phyloP scores from a whole-genome alignment of 495 filamentous ascomycete species.

The Aspergillus sparsus region DNA sequence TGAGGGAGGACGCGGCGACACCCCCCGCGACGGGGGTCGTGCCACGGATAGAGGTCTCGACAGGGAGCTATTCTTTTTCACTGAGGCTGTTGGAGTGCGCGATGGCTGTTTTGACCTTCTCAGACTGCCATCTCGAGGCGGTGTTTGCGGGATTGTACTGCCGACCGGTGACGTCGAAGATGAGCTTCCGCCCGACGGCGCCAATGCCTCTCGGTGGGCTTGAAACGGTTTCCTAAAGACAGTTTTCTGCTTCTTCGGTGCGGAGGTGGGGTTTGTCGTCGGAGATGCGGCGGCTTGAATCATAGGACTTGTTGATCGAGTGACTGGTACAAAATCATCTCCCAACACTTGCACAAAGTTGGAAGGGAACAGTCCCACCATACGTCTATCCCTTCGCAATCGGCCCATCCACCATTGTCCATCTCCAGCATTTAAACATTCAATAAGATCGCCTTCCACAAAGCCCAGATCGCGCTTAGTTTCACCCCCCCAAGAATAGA shows the following conservation, averaged over 20 bases:
- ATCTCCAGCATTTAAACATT: slow-evolving; percentile 96
- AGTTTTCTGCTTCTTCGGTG: slow-evolving; percentile 51
- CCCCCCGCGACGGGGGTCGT: slow-evolving; percentile 32
- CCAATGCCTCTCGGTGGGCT: slow-evolving; percentile 53
- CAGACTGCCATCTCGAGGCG: slow-evolving; percentile 43
- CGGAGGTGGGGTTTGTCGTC: slow-evolving; percentile 49
- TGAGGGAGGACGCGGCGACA: slow-evolving; percentile 27
- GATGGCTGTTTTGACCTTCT: slow-evolving; percentile 39
- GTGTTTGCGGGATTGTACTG: slow-evolving; percentile 50
- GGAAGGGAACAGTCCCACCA: slow-evolving; percentile 89
- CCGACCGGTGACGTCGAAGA: slow-evolving; percentile 35
- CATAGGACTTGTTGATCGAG: slow-evolving; percentile 74
- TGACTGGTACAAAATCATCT: slow-evolving; percentile 78
- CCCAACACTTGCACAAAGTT: slow-evolving; percentile 94
- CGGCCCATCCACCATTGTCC: slow-evolving; percentile 98
- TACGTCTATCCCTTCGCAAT: slow-evolving; percentile 78
- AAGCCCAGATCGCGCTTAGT: slow-evolving; percentile 93
- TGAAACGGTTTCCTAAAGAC: slow-evolving; percentile 57
- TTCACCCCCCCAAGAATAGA: slow-evolving; percentile 98
- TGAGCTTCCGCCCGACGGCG: slow-evolving; percentile 43
- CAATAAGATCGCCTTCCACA: slow-evolving; percentile 95
- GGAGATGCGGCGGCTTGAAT: slow-evolving; percentile 37
- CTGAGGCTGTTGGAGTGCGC: slow-evolving; percentile 42
- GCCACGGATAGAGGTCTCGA: slow-evolving; percentile 37
- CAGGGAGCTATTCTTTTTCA: slow-evolving; percentile 39